Base-by-base conservation (phyloP, 345 rosid genomes). In the Tarenaya hassleriana region DNA sequence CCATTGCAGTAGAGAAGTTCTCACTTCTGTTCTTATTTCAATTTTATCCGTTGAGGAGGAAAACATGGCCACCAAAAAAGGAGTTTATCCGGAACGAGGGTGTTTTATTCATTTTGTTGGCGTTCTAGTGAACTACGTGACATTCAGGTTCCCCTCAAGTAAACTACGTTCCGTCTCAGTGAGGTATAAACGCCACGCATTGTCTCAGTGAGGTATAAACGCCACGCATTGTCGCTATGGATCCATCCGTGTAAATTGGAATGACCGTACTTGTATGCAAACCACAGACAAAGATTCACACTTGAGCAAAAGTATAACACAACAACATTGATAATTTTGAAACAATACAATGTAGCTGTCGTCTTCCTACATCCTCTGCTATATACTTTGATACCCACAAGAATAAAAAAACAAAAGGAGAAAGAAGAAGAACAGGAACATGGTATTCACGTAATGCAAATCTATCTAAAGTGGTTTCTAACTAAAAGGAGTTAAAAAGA, bases 41-140 rank as follows among this genome's bases (percentile, higher is more conserved):
- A 12, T 47, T 54, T 63, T 48, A 58, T 64, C 69, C 42, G 70
- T 39, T 58, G 29, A 24, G 29, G 13, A 35, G 37, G 64, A 17
- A 24, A 13, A 63, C 55, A 39, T 35, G 62, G 34, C 24, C 15
- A 66, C 59, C 70, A 66, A 60, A 66, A 60, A 52, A 59, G 59
- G 10, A 59, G 33, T 47, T 47, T 66, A 58, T 66, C 70, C 53
- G 27, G 16, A 52, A 0, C 38, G 47, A 51, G 65, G 70, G 35
- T 47, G 4, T 13, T 52, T 40, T 13, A 49, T 65, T 60, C 40
- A 47, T 52, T 46, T 5, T 3, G 29, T 5, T 2, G 29, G 29
- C 3, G 29, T 24, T 24, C 3, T 24, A 5, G 0, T 7, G 1
- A 56, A 49, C 51, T 21, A 24, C 56, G 33, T 11, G 52, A 38